Conservation (phyloP, 2,329 filamentous ascomycete genomes). For the Didymella lethalis region DNA sequence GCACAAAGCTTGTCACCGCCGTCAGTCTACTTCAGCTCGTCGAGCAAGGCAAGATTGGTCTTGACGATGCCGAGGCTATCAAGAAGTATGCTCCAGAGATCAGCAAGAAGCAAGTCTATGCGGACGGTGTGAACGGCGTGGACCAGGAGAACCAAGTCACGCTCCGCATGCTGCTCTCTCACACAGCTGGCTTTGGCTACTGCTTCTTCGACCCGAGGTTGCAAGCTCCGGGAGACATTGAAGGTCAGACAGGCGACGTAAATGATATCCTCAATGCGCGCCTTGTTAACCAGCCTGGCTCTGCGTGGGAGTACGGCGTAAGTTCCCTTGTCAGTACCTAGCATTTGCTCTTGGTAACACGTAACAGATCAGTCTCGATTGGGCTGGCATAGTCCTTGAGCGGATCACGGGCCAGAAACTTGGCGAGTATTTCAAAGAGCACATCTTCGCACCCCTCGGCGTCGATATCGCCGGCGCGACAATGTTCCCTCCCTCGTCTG, state of each 20-base stretch:
- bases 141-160: slow-evolving; percentile 57
- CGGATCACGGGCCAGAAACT: slow-evolving; percentile 54
- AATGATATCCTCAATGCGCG: slow-evolving; percentile 61
- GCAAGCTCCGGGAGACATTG: slow-evolving; percentile 56
- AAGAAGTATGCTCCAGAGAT: slow-evolving; percentile 49
- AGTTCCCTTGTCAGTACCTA: slow-evolving; percentile 4
- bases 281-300: slow-evolving; percentile 69
- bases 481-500: slow-evolving; percentile 64
- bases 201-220: slow-evolving; percentile 58
- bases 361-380: slow-evolving; percentile 59
- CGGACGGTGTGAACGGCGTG: slow-evolving; percentile 44
- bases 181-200: slow-evolving; percentile 61
- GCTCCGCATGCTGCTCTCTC: slow-evolving; percentile 59
- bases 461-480: slow-evolving; percentile 56
- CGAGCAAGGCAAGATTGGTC: slow-evolving; percentile 47
- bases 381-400: slow-evolving; percentile 59
- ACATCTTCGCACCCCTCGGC: slow-evolving; percentile 58
- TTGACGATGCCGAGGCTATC: slow-evolving; percentile 47
- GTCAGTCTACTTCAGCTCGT: slow-evolving; percentile 48
- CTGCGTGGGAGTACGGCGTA: slow-evolving; percentile 65
- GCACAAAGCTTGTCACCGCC: slow-evolving; percentile 53
- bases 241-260: slow-evolving; percentile 65
- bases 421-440: slow-evolving; percentile 56
- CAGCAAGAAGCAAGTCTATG: slow-evolving; percentile 53
- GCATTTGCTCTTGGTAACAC: neutral